Evolutionary conservation across 1,139 yeast species (phyloP).

Genomic region (Pichia sp.): DNA sequence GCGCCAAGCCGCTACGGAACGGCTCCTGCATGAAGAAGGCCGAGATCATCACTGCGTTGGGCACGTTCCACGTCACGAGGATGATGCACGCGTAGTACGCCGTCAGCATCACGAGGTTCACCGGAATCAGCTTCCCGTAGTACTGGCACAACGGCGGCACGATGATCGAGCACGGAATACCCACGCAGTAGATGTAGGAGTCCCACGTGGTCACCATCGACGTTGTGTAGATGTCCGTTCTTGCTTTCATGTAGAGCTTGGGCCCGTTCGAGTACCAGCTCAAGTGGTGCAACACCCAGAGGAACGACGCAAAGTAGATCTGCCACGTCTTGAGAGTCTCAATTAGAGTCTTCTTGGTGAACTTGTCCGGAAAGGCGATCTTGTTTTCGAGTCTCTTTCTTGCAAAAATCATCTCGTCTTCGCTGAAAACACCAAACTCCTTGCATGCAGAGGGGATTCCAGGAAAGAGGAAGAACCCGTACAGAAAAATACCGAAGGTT

Average conservation of each 20-base stretch:
- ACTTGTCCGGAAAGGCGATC: slow-evolving; percentile 18
- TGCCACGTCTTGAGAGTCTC: slow-evolving; percentile 43
- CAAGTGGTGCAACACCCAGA: slow-evolving; percentile 31
- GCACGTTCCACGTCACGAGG: slow-evolving; percentile 17
- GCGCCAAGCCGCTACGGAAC: slow-evolving; percentile 23
- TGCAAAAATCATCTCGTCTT: slow-evolving; percentile 64
- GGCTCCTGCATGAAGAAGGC: slow-evolving; percentile 16
- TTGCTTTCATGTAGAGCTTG: slow-evolving; percentile 18
- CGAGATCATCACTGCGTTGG: slow-evolving; percentile 14
- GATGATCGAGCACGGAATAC: slow-evolving; percentile 15
- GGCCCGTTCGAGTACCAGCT: slow-evolving; percentile 17
- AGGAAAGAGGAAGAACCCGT: not conserved
- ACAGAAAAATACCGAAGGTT: not conserved
- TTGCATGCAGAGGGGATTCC: slow-evolving; percentile 41
- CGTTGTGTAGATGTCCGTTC: slow-evolving; percentile 12
- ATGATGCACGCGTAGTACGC: slow-evolving; percentile 17
- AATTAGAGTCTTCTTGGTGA: slow-evolving; percentile 11
- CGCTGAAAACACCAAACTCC: slow-evolving; percentile 37
- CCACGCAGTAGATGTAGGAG: slow-evolving; percentile 15
- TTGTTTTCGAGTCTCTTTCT: slow-evolving; percentile 51
- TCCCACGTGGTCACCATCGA: slow-evolving; percentile 18
- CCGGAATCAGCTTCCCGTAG: slow-evolving; percentile 18
- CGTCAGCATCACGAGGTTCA: slow-evolving; percentile 5
- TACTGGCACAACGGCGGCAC: slow-evolving; percentile 18
- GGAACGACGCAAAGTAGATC: slow-evolving; percentile 36